Base-by-base conservation (phyloP, 164 flowering plant species). In the Sextonia rubra region DNA sequence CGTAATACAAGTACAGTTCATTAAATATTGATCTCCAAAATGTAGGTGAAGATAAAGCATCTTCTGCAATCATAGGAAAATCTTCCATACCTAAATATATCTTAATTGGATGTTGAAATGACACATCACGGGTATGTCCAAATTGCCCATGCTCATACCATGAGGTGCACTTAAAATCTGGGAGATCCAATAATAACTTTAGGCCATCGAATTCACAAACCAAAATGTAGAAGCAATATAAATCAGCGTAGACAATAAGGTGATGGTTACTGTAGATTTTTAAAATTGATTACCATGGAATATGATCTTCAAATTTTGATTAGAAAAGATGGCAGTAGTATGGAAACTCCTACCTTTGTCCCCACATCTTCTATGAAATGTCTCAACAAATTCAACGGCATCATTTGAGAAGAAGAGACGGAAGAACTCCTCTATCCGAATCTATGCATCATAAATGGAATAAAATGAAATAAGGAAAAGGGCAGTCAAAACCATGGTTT, bases 91-190 rank as follows among this genome's bases (percentile, higher is more conserved):
- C 99, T 74, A 95, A 84, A 75, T 89, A 93, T 4, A 95, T 18
- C 83, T 95, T 95, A 47, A 95, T 89, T n/a, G 99, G 99, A 83
- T 95, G 99, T 64, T 85, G 92, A 80, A 95, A 95, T 68, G 94
- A 89, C 29, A 85, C 70, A 69, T 89, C 86, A 77, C 99, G 99
- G 2, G 83, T 78, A 76, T 86, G 82, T 68, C 92, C 97, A 85
- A 74, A 83, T 75, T 85, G 74, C 17, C 85, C 90, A 78, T 89
- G 83, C 72, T 86, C 84, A 26, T 64, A 77, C 99, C 99, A 95
- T 47, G 82, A 66, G 55, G 86, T 78, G 79, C 97, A 93, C 79
- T 73, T 82, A 60, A 93, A 86, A 49, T 93, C 99, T 95, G 86
- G 66, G 80, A 79, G 65, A 49, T 15, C 18, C 20, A 64, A 26